These are phyloP conservation scores for Geotrichum macrosporum DNA, from an alignment of 1,139 yeast species.

Conservation along the genomic window DNA sequence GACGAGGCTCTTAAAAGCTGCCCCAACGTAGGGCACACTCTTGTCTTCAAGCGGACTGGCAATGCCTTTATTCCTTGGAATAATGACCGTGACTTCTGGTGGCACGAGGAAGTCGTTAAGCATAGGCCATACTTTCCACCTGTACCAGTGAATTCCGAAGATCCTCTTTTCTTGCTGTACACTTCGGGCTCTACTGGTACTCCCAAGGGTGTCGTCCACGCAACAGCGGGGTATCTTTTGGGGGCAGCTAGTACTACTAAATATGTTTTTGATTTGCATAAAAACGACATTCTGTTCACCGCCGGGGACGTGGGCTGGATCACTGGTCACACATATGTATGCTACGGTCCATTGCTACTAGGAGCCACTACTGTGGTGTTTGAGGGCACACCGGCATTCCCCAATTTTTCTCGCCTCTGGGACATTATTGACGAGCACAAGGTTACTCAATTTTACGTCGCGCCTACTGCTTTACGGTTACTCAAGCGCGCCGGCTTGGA, in stretches of 20 bases:
- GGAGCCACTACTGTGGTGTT: conserved; percentile 81
- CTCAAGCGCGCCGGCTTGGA: conserved; percentile 78
- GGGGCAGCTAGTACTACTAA: conserved; percentile 68
- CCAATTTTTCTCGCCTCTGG: conserved; percentile 76
- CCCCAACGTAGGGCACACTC: conserved; percentile 63
- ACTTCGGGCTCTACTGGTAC: conserved; percentile 69
- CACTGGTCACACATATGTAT: conserved; percentile 80
- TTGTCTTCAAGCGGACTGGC: conserved; percentile 72
- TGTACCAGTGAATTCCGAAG: conserved; percentile 56
- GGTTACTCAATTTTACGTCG: conserved; percentile 81
- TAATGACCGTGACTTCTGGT: conserved; percentile 66
- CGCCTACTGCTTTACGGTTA: conserved; percentile 83
- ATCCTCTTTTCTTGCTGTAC: conserved; percentile 59
- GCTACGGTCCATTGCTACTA: conserved; percentile 71
- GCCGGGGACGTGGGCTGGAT: conserved; percentile 92
- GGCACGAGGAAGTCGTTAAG: conserved; percentile 71
- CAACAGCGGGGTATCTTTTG: conserved; percentile 73
- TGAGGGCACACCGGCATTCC: conserved; percentile 86
- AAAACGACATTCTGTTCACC: conserved; percentile 67
- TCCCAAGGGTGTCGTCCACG: conserved; percentile 67
- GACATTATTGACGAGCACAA: conserved; percentile 72
- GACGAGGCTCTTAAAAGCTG: conserved; percentile 73
- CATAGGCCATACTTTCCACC: conserved; percentile 62
- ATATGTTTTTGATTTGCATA: conserved; percentile 72
- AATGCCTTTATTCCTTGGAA: conserved; percentile 61